phyloP scores from a whole-genome alignment of 352 stramenopile species.

The Globisporangium ultimum region DNA sequence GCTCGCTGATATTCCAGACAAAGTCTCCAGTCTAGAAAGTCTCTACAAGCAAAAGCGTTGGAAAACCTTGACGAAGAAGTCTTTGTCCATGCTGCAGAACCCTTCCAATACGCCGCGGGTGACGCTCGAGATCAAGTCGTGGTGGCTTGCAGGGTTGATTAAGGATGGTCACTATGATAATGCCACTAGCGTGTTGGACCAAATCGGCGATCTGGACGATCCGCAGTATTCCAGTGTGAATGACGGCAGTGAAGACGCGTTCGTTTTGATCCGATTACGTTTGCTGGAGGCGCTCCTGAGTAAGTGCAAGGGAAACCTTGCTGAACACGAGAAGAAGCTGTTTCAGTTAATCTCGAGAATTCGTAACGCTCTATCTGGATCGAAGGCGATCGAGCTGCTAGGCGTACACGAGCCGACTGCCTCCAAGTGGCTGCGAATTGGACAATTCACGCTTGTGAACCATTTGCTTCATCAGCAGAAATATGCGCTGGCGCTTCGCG shows the following conservation, averaged over 20 bases:
- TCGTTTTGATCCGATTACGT: slow-evolving; percentile 53
- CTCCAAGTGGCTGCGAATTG: slow-evolving; percentile 51
- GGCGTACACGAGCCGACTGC: slow-evolving; percentile 28
- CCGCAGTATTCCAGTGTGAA: slow-evolving; percentile 11
- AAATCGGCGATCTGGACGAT: slow-evolving; percentile 67
- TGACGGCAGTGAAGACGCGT: slow-evolving; percentile 22
- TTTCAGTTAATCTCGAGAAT: slow-evolving; percentile 51
- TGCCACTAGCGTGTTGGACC: slow-evolving; percentile 60
- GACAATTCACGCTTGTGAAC: slow-evolving; percentile 65
- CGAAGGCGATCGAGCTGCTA: slow-evolving; percentile 23
- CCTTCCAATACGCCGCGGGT: slow-evolving; percentile 37
- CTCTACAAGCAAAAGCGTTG: slow-evolving; percentile 70
- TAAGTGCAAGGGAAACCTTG: slow-evolving; percentile 62
- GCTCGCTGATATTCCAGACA: slow-evolving; percentile 59
- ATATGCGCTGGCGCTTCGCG: slow-evolving; percentile 58
- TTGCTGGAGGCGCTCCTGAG: slow-evolving; percentile 63
- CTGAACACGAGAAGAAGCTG: slow-evolving; percentile 64
- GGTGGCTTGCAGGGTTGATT: slow-evolving; percentile 76
- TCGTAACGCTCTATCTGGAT: slow-evolving; percentile 18
- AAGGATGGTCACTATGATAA: slow-evolving; percentile 81
- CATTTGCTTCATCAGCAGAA: slow-evolving; percentile 71
- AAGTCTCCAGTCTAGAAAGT: slow-evolving; percentile 41
- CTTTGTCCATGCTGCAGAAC: slow-evolving; percentile 66
- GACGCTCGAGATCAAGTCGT: slow-evolving; percentile 75
- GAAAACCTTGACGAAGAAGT: slow-evolving; percentile 73